Evolutionary conservation across 495 filamentous ascomycete genomes (phyloP), one percentile per base, ranked within the genome.

Genomic region (Neurospora sp.): DNA sequence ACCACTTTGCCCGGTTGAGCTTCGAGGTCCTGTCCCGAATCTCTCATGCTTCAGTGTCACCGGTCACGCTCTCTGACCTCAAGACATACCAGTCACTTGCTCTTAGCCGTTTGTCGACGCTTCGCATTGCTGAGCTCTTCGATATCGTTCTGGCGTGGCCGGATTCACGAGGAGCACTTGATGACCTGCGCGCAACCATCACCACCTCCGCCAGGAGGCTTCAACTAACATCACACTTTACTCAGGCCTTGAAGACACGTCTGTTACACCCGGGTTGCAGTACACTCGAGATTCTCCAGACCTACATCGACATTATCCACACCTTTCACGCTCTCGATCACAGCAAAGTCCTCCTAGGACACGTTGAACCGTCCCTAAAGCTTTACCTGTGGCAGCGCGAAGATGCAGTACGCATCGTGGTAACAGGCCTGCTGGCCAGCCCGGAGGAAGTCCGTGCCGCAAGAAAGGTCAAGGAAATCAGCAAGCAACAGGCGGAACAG

Each of bases 241-340:
- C 89, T 12, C 79, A 84, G 5, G 88, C 86, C 4, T 79, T 98
- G 12, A 88, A 89, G 69, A 85, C 84, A n/a, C 88, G 93, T 10
- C 81, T 99, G 5, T 83, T 99, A 5, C 93, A 98, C 77, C 91
- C 96, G 0, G 96, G 94, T 5, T 89, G 93, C 42, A 94, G 94
- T 46, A 99, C 96, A 1, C 87, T 93, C 3, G 89, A 96, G 73
- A 97, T 99, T 27, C 82, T 99, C 39, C 91, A 91, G 71, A 87
- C 94, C 6, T 99, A 99, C 80, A 96, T 98, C 70, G 91, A 91
- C 18, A 91, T 98, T 74, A 98, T 99, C 72, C 89, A 92, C 66
- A 91, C 92, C 0, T 96, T 99, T 75, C 91, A 92, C 75, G 82
- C 91, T n/a, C 84, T 99, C 14, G 96, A 99, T 77, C 90, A 93